Base-by-base conservation (phyloP, 352 stramenopile species). In the Globisporangium middletonii region DNA sequence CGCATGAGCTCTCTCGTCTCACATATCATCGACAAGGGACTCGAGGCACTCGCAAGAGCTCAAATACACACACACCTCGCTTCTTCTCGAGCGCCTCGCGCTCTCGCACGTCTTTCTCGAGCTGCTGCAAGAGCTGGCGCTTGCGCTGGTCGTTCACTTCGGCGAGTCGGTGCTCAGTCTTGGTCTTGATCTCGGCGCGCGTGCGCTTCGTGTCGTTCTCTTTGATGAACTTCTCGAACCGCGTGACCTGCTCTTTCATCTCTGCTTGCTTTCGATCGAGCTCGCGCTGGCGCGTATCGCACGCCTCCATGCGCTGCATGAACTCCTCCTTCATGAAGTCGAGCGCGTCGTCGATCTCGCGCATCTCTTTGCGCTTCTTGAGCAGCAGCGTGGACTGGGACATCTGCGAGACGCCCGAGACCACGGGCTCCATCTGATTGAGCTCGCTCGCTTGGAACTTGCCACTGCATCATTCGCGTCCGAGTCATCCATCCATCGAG, bases 261-360 rank as follows among this genome's bases (percentile, higher is more conserved):
- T 97, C 88, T 37, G 76, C 61, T 60, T 97, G 89, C 60, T 96
- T 95, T 41, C 78, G 73, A 58, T 96, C 83, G 50, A 97, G 73
- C 51, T 96, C 83, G 1, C 73, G 68, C 55, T 93, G 75, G 13
- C 87, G 67, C 27, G 89, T 72, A 11, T 94, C 83, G 50, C 87
- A 97, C 16, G 83, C 79, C 49, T 97, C 84, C 70, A 97, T 96
- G 23, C 89, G 83, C 51, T 91, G 75, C 23, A 77, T 67, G 71
- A 93, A 97, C 51, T 97, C 88, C 50, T 96, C 87, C 63, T 97
- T 97, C 88, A 97, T 97, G 60, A 96, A 94, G 53, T 96, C 89
- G 16, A 97, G 61, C 9, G 86, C 83, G 49, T 97, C 90, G 66
- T 96, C 86, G 52, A 97, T 91, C 66, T 97, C 89, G 35, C 86